These are phyloP conservation scores for Penicillium psychrofluorescens DNA, from an alignment of 495 filamentous ascomycete genomes.

Conservation along the genomic window DNA sequence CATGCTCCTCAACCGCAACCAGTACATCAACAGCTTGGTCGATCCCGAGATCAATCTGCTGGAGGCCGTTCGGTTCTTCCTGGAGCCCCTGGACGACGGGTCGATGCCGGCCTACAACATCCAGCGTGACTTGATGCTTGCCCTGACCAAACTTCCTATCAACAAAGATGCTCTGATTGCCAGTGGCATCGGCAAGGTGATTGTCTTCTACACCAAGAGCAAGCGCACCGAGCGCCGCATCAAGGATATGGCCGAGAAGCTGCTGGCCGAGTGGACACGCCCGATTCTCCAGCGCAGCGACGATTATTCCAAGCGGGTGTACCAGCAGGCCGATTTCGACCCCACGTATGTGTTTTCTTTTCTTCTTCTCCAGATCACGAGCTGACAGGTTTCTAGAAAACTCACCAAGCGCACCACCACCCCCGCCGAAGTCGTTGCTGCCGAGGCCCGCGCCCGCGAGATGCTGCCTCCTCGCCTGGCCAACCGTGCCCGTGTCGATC, in stretches of 20 bases:
- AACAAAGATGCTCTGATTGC: conserved; percentile 83
- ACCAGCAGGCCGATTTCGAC: conserved; percentile 49
- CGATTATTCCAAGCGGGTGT: conserved; percentile 77
- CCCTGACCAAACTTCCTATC: conserved; percentile 72
- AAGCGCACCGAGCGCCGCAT: conserved; percentile 77
- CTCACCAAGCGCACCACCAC: conserved; percentile 38
- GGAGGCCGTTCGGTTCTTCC: conserved; percentile 91
- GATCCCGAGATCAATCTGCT: conserved; percentile 94
- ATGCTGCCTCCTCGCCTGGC: conserved; percentile 61
- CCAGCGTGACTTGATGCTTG: conserved; percentile 85
- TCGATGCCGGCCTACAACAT: conserved; percentile 93
- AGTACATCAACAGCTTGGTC: conserved; percentile 71
- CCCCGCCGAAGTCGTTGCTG: conserved; percentile 45
- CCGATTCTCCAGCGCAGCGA: conserved; percentile 91
- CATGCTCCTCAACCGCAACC: conserved; percentile 75
- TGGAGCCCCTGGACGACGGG: conserved; percentile 90
- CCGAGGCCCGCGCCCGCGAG: conserved; percentile 59
- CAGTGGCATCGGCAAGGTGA: conserved; percentile 91
- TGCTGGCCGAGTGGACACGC: conserved; percentile 90
- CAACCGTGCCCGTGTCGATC: conserved; percentile 67
- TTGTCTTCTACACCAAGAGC: conserved; percentile 93
- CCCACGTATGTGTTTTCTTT: conserved; percentile 37
- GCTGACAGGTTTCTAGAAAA: conserved; percentile 30
- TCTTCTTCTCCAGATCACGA: conserved; percentile 1
- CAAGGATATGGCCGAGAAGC: conserved; percentile 85